These are phyloP conservation scores for Arthrobotrys musiformis DNA, from an alignment of 2,329 filamentous ascomycete genomes.

Conservation along the genomic window DNA sequence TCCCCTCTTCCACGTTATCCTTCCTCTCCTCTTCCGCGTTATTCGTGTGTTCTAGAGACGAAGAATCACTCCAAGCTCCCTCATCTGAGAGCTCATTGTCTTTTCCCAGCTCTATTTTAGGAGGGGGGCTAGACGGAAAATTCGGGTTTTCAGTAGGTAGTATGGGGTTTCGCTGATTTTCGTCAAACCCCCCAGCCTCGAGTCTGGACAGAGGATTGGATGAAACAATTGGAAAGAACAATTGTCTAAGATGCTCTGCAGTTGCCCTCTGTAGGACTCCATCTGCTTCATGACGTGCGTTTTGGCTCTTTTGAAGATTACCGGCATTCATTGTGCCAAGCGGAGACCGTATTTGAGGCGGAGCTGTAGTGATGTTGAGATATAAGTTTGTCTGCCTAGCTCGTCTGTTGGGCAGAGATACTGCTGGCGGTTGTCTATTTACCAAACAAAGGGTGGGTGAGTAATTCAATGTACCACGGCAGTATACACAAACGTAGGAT, in stretches of 20 bases:
- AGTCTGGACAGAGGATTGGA: not conserved
- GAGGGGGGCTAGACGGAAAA: slow-evolving; percentile 7
- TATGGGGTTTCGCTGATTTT: not conserved
- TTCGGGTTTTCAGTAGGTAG: not conserved
- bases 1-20: not conserved
- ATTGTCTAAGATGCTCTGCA: not conserved
- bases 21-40: not conserved
- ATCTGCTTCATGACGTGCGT: not conserved
- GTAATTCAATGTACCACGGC: not conserved
- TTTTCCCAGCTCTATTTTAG: not conserved
- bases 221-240: not conserved
- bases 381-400: not conserved
- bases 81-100: not conserved
- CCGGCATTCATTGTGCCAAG: not conserved
- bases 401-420: not conserved
- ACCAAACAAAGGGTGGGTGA: not conserved
- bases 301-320: not conserved
- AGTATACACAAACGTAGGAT: not conserved
- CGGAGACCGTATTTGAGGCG: not conserved
- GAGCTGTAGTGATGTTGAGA: slow-evolving; percentile 18
- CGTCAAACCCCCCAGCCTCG: not conserved
- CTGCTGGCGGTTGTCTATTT: not conserved
- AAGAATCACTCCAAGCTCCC: not conserved
- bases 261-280: not conserved
- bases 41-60: not conserved